phyloP scores from a whole-genome alignment of 1,139 yeast species.

The Geotrichum phurueaensis region DNA sequence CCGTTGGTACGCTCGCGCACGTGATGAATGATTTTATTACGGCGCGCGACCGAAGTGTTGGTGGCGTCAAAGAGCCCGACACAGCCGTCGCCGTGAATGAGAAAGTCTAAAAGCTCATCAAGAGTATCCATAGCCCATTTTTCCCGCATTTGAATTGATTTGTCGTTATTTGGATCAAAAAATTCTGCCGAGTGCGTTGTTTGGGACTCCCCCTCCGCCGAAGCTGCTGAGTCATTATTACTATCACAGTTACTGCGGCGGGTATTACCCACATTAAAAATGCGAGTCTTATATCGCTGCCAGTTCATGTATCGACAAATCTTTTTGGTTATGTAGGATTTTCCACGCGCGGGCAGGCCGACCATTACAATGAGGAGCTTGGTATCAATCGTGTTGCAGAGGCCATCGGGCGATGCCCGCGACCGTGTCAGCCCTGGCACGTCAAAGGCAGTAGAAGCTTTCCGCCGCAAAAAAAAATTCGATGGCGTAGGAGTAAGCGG shows the following conservation, averaged over 20 bases:
- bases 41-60: slow-evolving; percentile 72
- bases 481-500: neutral
- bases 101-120: slow-evolving; percentile 74
- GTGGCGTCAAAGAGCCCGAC: slow-evolving; percentile 94
- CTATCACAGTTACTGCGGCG: slow-evolving; percentile 58
- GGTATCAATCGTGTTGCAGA: slow-evolving; percentile 66
- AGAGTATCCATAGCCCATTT: slow-evolving; percentile 96
- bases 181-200: slow-evolving; percentile 66
- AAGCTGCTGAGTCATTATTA: slow-evolving; percentile 28
- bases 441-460: slow-evolving; percentile 41
- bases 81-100: slow-evolving; percentile 73
- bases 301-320: slow-evolving; percentile 82
- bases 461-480: neutral
- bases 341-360: slow-evolving; percentile 89
- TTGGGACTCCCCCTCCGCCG: slow-evolving; percentile 16
- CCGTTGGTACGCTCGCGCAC: slow-evolving; percentile 68
- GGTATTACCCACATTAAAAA: slow-evolving; percentile 91
- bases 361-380: slow-evolving; percentile 91
- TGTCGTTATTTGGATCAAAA: slow-evolving; percentile 72
- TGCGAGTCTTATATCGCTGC: slow-evolving; percentile 83
- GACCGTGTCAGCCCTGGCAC: slow-evolving; percentile 89
- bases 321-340: slow-evolving; percentile 86
- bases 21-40: slow-evolving; percentile 60
- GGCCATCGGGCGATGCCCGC: slow-evolving; percentile 76
- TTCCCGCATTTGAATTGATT: slow-evolving; percentile 65